Base-by-base conservation (phyloP, 2,329 filamentous ascomycete genomes). In the Diaporthe humulicola region DNA sequence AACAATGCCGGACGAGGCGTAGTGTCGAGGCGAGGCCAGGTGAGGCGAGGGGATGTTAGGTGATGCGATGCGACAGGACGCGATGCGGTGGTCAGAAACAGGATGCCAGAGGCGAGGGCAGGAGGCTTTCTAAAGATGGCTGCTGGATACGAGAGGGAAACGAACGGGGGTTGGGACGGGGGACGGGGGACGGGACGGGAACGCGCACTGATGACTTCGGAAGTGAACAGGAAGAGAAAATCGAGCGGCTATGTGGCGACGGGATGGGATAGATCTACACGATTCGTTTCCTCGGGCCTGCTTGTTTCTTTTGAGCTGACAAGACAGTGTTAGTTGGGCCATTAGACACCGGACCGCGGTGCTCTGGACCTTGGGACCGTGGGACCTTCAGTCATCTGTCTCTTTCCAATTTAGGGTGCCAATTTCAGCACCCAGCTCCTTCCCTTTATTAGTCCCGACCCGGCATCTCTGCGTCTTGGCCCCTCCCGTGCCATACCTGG, bases 231-330 rank as follows among this genome's bases (percentile, higher is more conserved):
- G 64, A 52, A 52, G 64, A 67, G 64, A 38, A 67, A 38, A 17
- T 67, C 64, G 64, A 52, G 64, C 64, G 64, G 64, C 30, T 28
- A 33, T 25, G 64, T 67, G 64, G 45, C 64, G 64, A 52, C 45
- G 64, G 64, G 45, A 52, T 38, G 64, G 64, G 30, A 67, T 67
- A 67, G 64, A 67, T 67, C 64, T 67, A 67, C 64, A 67, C 64
- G 45, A 52, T 38, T 67, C 45, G 45, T 52, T 52, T 38, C 45
- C 64, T 52, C 45, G 64, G 45, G 64, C 45, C 15, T 52, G 45
- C 45, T 67, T 52, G 45, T 52, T 67, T 52, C 45, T 67, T 66
- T 50, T 50, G 38, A 66, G 61, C 42, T 36, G 61, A 67, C 45
- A 38, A 38, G 64, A 67, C 45, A 67, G 64, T 52, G 64, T 67